Evolutionary conservation across 345 rosid genomes (phyloP).

Genomic region (Punica granatum): DNA sequence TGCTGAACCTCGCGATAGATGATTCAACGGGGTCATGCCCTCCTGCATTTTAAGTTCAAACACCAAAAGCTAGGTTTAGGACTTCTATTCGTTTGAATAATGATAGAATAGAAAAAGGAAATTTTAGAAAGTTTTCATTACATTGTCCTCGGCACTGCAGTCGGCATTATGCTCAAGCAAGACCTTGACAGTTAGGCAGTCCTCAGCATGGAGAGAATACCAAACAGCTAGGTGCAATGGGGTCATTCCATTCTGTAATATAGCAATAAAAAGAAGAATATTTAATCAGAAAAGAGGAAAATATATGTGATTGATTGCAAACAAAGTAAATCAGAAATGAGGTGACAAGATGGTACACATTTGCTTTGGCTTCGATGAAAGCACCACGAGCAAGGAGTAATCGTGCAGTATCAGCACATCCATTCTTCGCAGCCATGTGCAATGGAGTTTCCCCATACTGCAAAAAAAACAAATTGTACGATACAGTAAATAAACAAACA

Average conservation of each 20-base stretch:
- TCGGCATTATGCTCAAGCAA: slow-evolving; percentile 80
- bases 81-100: neutral
- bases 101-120: neutral
- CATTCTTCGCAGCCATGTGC: slow-evolving; percentile 99
- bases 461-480: slow-evolving; percentile 5
- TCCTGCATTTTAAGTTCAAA: slow-evolving; percentile 38
- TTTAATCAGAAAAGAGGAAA: neutral
- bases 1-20: slow-evolving; percentile 73
- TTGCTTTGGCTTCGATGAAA: slow-evolving; percentile 82
- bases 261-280: slow-evolving; percentile 8
- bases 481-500: neutral
- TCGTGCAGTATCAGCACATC: slow-evolving; percentile 71
- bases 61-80: neutral
- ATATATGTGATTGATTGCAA: neutral
- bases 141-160: slow-evolving; percentile 87
- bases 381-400: slow-evolving; percentile 86
- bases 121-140: slow-evolving; percentile 15
- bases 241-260: slow-evolving; percentile 93
- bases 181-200: slow-evolving; percentile 70
- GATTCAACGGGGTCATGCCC: slow-evolving; percentile 85
- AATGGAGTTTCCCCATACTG: slow-evolving; percentile 99
- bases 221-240: slow-evolving; percentile 97
- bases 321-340: slow-evolving; percentile 3
- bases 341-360: slow-evolving; percentile 34
- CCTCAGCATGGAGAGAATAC: slow-evolving; percentile 76